Base-by-base conservation (phyloP, 257 asterid species). In the Fraxinus anomala region DNA sequence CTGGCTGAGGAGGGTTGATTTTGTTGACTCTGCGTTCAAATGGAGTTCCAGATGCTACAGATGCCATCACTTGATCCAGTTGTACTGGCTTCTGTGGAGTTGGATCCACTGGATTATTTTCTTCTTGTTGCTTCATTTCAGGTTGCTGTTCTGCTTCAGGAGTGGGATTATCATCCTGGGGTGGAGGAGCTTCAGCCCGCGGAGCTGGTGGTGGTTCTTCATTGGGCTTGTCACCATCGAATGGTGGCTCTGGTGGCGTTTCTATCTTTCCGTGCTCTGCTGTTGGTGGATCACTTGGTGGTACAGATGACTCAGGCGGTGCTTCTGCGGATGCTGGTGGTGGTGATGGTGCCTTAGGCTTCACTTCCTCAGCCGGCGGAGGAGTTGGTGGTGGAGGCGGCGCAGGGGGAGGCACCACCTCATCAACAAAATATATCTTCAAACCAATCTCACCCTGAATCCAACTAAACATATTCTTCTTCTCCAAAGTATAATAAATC, bases 381-480 rank as follows among this genome's bases (percentile, higher is more conserved):
- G 88, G 85, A 11, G 82, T 54, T 26, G 80, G 82, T 2, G 81
- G 40, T 0, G 89, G 76, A 0, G 91, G 88, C 0, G 89, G 87
- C 1, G 89, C 67, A 0, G 94, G 90, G 0, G 96, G 92, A 2
- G 89, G 89, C 2, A 72, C 83, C 34, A 75, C 51, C 19, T 88
- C 96, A 51, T 94, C 90, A n/a, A 34, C 69, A 33, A 92, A 92
- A 80, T 91, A 94, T 68, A 92, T 92, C 79, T 87, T 94, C 84
- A 94, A 80, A 0, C 97, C 98, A 36, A 94, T 89, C 44, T 92
- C 97, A 0, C 97, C 98, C 75, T 85, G 95, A 59, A 92, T 87
- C 97, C 94, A 94, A 70, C 88, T 88, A 16, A 92, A 24, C 51
- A 86, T 70, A 61, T 79, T 31, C 88, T 89, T 94, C 85, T 88